A percentile compares a stretch with the other conserved stretches of the same genome.
Evolutionary conservation across 345 rosid species (phyloP).

Genomic region (Eutrema yunnanense): DNA sequence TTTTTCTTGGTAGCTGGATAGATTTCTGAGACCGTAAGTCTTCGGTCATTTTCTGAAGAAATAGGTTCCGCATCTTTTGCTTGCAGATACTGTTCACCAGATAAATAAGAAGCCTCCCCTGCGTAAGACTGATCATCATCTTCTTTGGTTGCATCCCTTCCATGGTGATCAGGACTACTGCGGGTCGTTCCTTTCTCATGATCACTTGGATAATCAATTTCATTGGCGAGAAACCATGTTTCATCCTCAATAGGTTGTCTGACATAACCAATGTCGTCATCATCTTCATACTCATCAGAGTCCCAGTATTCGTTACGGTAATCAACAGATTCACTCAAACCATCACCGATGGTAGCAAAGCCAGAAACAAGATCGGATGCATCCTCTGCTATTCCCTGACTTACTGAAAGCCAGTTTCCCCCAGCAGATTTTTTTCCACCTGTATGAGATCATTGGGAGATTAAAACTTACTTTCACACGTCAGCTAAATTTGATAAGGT

Average conservation of each 20-base stretch:
- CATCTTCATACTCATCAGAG: conserved; percentile 96
- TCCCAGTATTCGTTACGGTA: conserved; percentile 97
- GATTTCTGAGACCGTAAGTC: conserved; percentile 58
- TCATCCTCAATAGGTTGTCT: conserved; percentile 99
- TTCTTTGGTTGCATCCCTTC: conserved; percentile 64
- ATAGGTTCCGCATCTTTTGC: conserved; percentile 58
- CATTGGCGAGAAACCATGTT: conserved; percentile 98
- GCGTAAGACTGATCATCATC: conserved; percentile 91
- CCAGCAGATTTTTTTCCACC: conserved; percentile 83
- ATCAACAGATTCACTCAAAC: conserved; percentile 87
- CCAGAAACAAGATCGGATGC: conserved; percentile 96
- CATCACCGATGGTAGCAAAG: conserved; percentile 96
- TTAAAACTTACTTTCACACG: conserved; percentile 13
- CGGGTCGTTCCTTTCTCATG: conserved; percentile 86
- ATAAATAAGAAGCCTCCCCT: conserved; percentile 91
- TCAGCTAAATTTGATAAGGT: background rate
- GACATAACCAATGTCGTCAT: conserved; percentile 95
- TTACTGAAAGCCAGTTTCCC: conserved; percentile 95
- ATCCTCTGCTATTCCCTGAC: conserved; percentile 97
- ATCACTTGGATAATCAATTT: conserved; percentile 97
- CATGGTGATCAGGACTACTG: conserved; percentile 81
- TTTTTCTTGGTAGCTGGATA: conserved; percentile 51
- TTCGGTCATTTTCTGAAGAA: conserved; percentile 71
- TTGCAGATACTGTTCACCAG: conserved; percentile 77
- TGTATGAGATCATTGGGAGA: conserved; percentile 16